Percentiles rank a stretch among this genome's conserved stretches.
phyloP scores from a whole-genome alignment of 148 eudicot species.

The Gaultheria prostrata region DNA sequence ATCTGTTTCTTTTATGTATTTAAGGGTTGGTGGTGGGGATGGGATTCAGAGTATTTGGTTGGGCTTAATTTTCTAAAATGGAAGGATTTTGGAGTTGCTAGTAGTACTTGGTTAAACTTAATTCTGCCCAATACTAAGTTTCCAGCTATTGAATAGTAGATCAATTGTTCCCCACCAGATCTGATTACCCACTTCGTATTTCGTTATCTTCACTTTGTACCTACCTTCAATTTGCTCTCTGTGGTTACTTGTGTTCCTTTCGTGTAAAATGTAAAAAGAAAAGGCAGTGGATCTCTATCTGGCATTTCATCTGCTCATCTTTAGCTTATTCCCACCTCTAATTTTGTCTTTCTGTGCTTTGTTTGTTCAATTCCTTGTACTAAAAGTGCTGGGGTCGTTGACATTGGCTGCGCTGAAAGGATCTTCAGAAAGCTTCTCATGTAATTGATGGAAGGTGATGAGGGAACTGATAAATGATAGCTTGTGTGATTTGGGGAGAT shows the following conservation, averaged over 20 bases:
- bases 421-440: constrained; percentile 9
- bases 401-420: neutral
- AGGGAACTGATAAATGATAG: neutral
- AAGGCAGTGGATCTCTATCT: neutral
- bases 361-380: neutral
- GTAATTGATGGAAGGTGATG: constrained; percentile 2
- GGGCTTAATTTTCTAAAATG: constrained; percentile 10
- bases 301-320: neutral
- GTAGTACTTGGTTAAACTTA: constrained; percentile 1
- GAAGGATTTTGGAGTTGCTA: constrained; percentile 8
- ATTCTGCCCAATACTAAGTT: constrained; percentile 5
- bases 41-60: constrained; percentile 21
- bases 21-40: constrained; percentile 37
- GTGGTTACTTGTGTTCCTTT: constrained; percentile 1
- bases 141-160: constrained; percentile 19
- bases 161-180: constrained; percentile 24
- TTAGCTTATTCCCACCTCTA: constrained; percentile 12
- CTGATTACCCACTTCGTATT: constrained; percentile 21
- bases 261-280: neutral
- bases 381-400: constrained; percentile 11
- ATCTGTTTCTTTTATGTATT: constrained; percentile 22
- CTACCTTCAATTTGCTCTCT: neutral
- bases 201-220: constrained; percentile 11
- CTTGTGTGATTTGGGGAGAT: neutral
- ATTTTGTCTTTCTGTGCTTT: neutral